A percentile compares a stretch with the other conserved stretches of the same genome.
These are phyloP conservation scores for Euphorbia schlechtendalii DNA, from an alignment of 441 rosid species.

Conservation along the genomic window DNA sequence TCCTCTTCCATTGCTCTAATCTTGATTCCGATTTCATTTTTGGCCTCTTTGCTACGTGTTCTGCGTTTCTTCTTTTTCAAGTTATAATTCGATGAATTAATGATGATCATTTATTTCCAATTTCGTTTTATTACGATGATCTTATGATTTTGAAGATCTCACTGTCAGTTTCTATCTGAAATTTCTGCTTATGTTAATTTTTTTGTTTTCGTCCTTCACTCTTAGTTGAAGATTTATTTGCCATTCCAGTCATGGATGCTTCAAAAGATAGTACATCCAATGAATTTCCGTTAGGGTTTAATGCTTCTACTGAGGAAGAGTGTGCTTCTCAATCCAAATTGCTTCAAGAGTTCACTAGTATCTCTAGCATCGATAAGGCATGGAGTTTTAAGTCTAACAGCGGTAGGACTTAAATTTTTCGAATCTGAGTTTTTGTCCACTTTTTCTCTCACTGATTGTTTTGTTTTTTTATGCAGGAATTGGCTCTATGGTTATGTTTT, in stretches of 20 bases:
- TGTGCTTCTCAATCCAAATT: constrained; percentile 60
- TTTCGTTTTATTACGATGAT: not conserved
- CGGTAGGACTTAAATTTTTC: constrained; percentile 35
- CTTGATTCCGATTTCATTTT: too few relatives aligned
- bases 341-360: constrained; percentile 56
- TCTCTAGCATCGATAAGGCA: constrained; percentile 72
- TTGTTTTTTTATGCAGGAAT: constrained; percentile 31
- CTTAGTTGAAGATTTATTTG: constrained; percentile 29
- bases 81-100: not conserved
- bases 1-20: not conserved
- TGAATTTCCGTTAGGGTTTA: constrained; percentile 43
- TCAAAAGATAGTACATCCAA: constrained; percentile 33
- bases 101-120: not conserved
- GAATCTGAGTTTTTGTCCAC: constrained; percentile 1
- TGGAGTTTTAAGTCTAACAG: constrained; percentile 56
- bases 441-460: not conserved
- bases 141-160: not conserved
- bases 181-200: not conserved
- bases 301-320: constrained; percentile 51
- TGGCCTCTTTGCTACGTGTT: not conserved
- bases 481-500: constrained; percentile 66
- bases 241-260: constrained; percentile 47
- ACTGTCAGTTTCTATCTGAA: not conserved
- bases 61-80: not conserved
- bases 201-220: constrained; percentile 16